Base-by-base conservation (phyloP, 2,329 filamentous ascomycete genomes). In the Scedosporium dehoogii region DNA sequence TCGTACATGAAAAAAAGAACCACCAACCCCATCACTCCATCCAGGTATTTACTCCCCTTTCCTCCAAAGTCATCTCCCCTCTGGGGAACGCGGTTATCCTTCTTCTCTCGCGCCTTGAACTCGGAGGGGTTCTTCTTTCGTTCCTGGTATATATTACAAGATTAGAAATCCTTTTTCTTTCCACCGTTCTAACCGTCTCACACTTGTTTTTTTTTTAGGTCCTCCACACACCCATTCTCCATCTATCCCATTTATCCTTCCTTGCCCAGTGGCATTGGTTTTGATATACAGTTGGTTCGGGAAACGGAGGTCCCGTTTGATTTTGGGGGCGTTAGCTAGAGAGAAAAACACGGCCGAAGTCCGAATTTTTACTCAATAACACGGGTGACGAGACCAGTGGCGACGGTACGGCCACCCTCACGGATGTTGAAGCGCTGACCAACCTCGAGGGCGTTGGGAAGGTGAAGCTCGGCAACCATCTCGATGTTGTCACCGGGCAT, bases 401-500 rank as follows among this genome's bases (percentile, higher is more conserved):
- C 90, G 63, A 94, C 89, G 64, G 90, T 94, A 70, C 91, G 86
- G 71, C 93, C 92, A 81, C 94, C 94, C 82, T 99, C 94, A 78
- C 94, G 91, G 74, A 99, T 87, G 83, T 97, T 99, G 85, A 99
- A 94, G 71, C 94, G 90, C 82, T 97, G 91, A 70, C 94, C 93
- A 66, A 85, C 80, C 81, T 99, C 94, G 66, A 97, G 79, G 64
- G 93, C 93, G 71, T 96, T 85, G 66, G 93, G 91, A 77, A 89
- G 81, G 78, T 91, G 85, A 73, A 96, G 87, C 70, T 88, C 85
- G 75, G 92, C 89, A 67, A 94, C 80, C 92, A 99, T 97, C 83
- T 99, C 94, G 68, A 96, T 86, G 78, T 99, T 99, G 85, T 99
- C 94, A 76, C 94, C 94, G 60, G 94, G 94, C 92, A 96, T 96